phyloP scores from a whole-genome alignment of 345 rosid species.

The Euphorbia peplus region DNA sequence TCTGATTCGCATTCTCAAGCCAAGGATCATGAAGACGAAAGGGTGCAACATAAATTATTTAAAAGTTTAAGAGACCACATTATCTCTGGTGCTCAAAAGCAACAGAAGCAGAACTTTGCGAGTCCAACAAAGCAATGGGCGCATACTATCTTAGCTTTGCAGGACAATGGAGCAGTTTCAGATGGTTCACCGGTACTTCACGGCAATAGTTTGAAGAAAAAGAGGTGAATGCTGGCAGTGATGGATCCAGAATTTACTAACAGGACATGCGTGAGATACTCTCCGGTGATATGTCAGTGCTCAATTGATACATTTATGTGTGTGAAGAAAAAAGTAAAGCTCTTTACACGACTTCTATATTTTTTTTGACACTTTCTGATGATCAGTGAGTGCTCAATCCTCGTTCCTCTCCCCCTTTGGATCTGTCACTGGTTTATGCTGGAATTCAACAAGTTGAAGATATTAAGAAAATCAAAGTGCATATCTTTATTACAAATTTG shows the following conservation, averaged over 20 bases:
- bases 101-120: conserved; percentile 21
- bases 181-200: conserved; percentile 20
- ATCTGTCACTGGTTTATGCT: conserved; percentile 13
- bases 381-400: too few relatives aligned
- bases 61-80: conserved; percentile 58
- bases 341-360: too few relatives aligned
- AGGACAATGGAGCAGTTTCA: conserved; percentile 21
- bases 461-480: not conserved
- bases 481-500: not conserved
- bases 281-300: too few relatives aligned
- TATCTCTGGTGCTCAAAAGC: conserved; percentile 35
- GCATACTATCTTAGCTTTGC: conserved; percentile 21
- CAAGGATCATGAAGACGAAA: conserved; percentile 40
- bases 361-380: too few relatives aligned
- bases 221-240: too few relatives aligned
- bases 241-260: too few relatives aligned
- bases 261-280: too few relatives aligned
- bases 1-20: conserved; percentile 29
- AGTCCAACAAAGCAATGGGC: conserved; percentile 39
- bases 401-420: too few relatives aligned
- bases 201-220: conserved; percentile 17
- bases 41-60: conserved; percentile 41
- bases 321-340: too few relatives aligned
- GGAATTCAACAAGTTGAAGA: conserved; percentile 32
- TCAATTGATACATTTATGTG: too few relatives aligned